Evolutionary conservation across 2,329 filamentous ascomycete genomes (phyloP).

Genomic region (Aspergillus pseudoterreus): DNA sequence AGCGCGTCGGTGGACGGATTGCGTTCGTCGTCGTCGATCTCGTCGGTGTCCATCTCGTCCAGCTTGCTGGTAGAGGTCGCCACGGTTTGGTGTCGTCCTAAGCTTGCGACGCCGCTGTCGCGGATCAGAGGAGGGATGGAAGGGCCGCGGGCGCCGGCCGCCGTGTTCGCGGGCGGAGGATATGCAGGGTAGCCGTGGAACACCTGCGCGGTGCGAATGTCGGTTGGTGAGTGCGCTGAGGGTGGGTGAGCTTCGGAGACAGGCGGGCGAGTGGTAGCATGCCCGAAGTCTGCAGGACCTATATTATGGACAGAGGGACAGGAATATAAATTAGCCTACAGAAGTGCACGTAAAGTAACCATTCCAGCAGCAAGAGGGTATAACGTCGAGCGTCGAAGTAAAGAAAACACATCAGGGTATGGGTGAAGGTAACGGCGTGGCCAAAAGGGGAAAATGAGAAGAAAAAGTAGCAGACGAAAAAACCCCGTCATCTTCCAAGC

Average conservation of each 20-base stretch:
- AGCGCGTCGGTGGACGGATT: constrained; percentile 58
- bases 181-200: constrained; percentile 70
- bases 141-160: constrained; percentile 50
- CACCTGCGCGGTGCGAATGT: constrained; percentile 70
- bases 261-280: constrained; percentile 59
- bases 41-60: constrained; percentile 16
- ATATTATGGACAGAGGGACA: constrained; percentile 23
- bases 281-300: constrained; percentile 37
- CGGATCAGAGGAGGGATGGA: constrained; percentile 65
- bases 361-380: constrained; percentile 12
- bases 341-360: constrained; percentile 21
- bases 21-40: constrained; percentile 23
- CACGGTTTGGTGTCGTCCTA: constrained; percentile 30
- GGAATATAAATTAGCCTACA: constrained; percentile 40
- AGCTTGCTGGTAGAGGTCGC: constrained; percentile 29
- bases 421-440: not conserved
- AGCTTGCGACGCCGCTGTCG: constrained; percentile 47
- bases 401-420: constrained; percentile 22
- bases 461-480: constrained; percentile 1
- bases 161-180: constrained; percentile 51
- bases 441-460: constrained; percentile 6
- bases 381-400: constrained; percentile 16
- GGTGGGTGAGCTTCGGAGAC: constrained; percentile 53
- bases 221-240: constrained; percentile 53
- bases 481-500: constrained; percentile 10